phyloP scores from a whole-genome alignment of 2,329 filamentous ascomycete species.

The Chaetomium globosum region DNA sequence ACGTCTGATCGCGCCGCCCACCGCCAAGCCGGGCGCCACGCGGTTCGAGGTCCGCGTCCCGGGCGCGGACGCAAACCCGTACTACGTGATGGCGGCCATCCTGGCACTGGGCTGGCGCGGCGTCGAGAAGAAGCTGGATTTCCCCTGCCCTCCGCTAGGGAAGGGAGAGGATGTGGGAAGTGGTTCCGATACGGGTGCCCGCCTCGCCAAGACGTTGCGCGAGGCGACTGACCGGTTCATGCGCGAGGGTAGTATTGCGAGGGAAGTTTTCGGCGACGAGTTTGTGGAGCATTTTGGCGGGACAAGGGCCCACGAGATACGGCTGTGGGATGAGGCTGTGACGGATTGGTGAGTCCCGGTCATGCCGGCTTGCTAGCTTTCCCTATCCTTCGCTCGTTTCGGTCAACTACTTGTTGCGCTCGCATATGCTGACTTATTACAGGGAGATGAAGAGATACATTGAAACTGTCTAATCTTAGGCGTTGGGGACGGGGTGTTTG shows the following conservation, averaged over 20 bases:
- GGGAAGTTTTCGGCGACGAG: constrained; percentile 88
- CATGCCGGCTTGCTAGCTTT: neutral
- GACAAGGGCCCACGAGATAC: constrained; percentile 86
- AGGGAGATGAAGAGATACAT: constrained; percentile 80
- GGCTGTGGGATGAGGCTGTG: constrained; percentile 92
- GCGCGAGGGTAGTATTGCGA: constrained; percentile 78
- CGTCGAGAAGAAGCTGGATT: constrained; percentile 86
- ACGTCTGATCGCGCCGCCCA: constrained; percentile 85
- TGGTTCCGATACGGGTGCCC: constrained; percentile 67
- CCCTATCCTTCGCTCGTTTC: neutral
- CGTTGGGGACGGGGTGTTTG: neutral
- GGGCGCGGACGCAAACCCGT: constrained; percentile 90
- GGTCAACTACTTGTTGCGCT: neutral
- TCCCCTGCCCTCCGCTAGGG: constrained; percentile 78
- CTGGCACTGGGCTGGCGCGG: constrained; percentile 88
- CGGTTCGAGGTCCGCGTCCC: constrained; percentile 91
- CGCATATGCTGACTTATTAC: constrained; percentile 27
- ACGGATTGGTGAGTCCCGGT: constrained; percentile 80
- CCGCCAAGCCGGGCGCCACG: constrained; percentile 79
- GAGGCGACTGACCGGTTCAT: constrained; percentile 82
- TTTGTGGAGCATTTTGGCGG: constrained; percentile 97
- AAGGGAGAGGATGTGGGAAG: constrained; percentile 83
- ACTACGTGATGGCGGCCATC: constrained; percentile 83
- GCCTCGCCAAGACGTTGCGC: constrained; percentile 80
- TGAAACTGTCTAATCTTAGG: constrained; percentile 62